Evolutionary conservation across 345 rosid genomes (phyloP).

Genomic region (Geranium rotundifolium): DNA sequence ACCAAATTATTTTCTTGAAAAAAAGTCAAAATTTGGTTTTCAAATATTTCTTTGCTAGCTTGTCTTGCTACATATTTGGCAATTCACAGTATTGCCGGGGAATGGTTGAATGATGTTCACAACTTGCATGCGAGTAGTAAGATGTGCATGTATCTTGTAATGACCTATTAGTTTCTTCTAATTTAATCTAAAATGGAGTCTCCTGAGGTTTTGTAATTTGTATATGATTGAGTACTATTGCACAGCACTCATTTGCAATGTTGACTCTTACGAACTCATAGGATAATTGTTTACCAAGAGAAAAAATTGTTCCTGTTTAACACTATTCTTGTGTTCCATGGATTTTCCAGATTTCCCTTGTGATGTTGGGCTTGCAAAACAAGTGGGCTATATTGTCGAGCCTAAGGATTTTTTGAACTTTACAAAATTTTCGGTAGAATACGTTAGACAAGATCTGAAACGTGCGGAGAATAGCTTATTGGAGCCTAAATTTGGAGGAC

Average conservation of each 20-base stretch:
- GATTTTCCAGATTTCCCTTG: slow-evolving; percentile 60
- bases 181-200: too few relatives aligned
- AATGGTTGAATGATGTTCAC: neutral
- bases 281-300: too few relatives aligned
- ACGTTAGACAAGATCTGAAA: slow-evolving; percentile 36
- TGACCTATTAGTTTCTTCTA: neutral
- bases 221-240: too few relatives aligned
- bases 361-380: slow-evolving; percentile 35
- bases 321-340: slow-evolving; percentile 5
- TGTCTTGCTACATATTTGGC: neutral
- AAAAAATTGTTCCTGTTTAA: neutral
- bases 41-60: too few relatives aligned
- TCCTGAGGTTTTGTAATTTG: too few relatives aligned
- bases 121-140: too few relatives aligned
- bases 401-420: slow-evolving; percentile 41
- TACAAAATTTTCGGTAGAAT: slow-evolving; percentile 43
- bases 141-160: too few relatives aligned
- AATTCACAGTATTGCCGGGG: neutral
- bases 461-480: slow-evolving; percentile 12
- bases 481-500: slow-evolving; percentile 72
- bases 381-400: slow-evolving; percentile 40
- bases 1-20: neutral
- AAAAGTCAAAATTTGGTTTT: neutral
- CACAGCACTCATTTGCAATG: neutral
- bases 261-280: neutral